Evolutionary conservation across 148 eudicot species (phyloP), one percentile per base, ranked within the genome.

Genomic region (Nepenthes mirabilis): DNA sequence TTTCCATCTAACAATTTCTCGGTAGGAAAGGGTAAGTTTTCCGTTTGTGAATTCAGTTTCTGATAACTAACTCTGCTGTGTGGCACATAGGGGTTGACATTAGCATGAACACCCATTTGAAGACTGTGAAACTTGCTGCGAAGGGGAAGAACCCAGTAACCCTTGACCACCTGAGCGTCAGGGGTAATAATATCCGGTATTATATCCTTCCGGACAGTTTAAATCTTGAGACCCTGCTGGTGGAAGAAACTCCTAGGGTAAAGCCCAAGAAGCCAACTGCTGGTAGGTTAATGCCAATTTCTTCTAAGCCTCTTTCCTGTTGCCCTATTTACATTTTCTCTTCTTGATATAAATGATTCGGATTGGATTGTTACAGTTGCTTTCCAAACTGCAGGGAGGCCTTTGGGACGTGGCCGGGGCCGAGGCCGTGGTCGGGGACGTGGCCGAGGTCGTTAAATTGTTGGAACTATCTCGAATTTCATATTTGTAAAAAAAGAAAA

Each of bases 51-150:
- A 49, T 56, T 5, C 2, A n/a, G 12, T 3, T 13, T n/a, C 32
- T 14, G 33, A 36, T 45, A 55, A 37, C 7, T 48, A 33, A 12
- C 61, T 2, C 33, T 56, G 37, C 52, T 64, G 57, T 43, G 5
- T 63, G 60, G 45, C 8, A 40, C 4, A 40, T 56, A 84, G 83
- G 88, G 51, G 88, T 86, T 69, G 93, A 86, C 64, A 81, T 83
- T 9, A 83, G 86, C 65, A 86, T 86, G 94, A 86, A 86, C 77
- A 81, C 94, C 33, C 89, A 83, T 70, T 73, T 86, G 74, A 86
- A 86, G 79, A 79, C 94, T 2, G 86, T 86, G 33, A 86, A 86
- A 62, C 74, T 83, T 40, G 79, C 89, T 3, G 69, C 70, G 2
- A 83, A 83, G 69, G 94, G 94, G 34, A 83, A 86, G 64, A 86